phyloP scores from a whole-genome alignment of 208 protist species.

The Angomonas ambiguus region DNA sequence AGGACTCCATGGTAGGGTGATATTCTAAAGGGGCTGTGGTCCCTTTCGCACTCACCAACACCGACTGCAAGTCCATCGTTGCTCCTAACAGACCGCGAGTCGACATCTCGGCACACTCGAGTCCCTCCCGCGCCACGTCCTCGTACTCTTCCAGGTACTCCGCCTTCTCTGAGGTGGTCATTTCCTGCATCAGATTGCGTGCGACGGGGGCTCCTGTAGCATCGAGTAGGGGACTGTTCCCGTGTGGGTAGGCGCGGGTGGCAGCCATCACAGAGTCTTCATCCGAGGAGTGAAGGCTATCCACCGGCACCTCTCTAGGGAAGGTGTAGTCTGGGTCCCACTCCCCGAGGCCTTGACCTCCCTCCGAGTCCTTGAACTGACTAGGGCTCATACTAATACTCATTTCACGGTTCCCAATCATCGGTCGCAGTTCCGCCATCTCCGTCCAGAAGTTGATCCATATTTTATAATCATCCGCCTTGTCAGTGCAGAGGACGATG shows the following conservation, averaged over 20 bases:
- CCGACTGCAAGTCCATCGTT: background rate
- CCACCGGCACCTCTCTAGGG: background rate
- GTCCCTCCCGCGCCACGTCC: background rate
- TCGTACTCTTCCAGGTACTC: background rate
- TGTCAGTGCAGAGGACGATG: conserved; percentile 40
- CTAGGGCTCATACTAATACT: background rate
- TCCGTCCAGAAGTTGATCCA: conserved; percentile 44
- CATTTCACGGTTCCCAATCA: conserved; percentile 17
- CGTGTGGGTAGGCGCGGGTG: conserved; percentile 4
- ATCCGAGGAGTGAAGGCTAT: conserved; percentile 6
- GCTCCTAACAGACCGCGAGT: background rate
- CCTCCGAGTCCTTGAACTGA: background rate
- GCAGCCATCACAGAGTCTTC: conserved; percentile 10
- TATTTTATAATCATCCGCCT: conserved; percentile 26
- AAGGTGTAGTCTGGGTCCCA: conserved; percentile 15
- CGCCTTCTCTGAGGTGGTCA: background rate
- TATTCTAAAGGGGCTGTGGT: background rate
- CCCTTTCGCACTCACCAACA: background rate
- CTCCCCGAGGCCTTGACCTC: background rate
- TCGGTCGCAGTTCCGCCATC: conserved; percentile 26
- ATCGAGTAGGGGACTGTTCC: background rate
- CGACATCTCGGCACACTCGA: background rate
- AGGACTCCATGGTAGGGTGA: background rate
- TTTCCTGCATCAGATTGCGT: background rate
- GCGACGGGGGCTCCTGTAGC: background rate